Evolutionary conservation across 352 stramenopile genomes (phyloP).

Genomic region (Pythium vanterpoolii): DNA sequence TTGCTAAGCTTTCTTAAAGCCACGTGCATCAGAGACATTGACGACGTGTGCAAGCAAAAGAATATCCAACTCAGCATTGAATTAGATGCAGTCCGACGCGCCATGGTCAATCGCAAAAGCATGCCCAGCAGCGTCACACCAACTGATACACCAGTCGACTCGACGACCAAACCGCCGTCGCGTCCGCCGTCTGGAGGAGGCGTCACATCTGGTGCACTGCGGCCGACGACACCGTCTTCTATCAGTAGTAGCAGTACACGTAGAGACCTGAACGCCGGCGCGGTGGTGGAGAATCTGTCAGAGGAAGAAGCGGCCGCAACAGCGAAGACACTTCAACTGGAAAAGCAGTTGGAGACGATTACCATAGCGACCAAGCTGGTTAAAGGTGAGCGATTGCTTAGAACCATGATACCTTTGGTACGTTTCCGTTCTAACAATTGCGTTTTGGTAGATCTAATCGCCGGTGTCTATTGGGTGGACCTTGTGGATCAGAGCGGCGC

Average conservation of each 20-base stretch:
- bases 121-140: not conserved
- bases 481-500: constrained; percentile 41
- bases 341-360: constrained; percentile 54
- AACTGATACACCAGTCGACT: not conserved
- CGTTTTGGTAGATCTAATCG: constrained; percentile 37
- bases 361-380: constrained; percentile 37
- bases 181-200: constrained; percentile 9
- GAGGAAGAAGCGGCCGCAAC: constrained; percentile 26
- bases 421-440: not conserved
- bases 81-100: constrained; percentile 51
- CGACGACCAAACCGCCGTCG: not conserved
- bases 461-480: constrained; percentile 41
- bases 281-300: constrained; percentile 8
- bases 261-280: not conserved
- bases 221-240: not conserved
- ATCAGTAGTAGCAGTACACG: not conserved
- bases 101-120: constrained; percentile 20
- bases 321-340: constrained; percentile 35
- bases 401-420: not conserved
- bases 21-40: constrained; percentile 61
- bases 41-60: constrained; percentile 75
- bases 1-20: constrained; percentile 67
- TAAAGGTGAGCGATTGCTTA: constrained; percentile 34
- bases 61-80: constrained; percentile 74
- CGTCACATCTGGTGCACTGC: not conserved